Base-by-base conservation (phyloP, 805 yeast species). In the Monosporozyma siamensis region DNA sequence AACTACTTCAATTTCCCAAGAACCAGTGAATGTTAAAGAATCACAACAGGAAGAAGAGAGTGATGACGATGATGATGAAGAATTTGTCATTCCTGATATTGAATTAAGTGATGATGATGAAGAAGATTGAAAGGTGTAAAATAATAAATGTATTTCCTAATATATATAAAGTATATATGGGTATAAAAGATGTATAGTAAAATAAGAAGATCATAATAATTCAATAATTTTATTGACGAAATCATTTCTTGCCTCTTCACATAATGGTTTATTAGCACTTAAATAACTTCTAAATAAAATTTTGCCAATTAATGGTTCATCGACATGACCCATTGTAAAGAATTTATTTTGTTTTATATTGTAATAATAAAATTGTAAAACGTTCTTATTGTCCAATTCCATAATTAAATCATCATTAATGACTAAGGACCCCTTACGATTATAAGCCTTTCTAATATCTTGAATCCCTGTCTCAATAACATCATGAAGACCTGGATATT, bases 241-340 rank as follows among this genome's bases (percentile, higher is more conserved):
- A 14, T 55, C 53, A 21, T 53, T 56, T 35, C 49, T 55, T 3
- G 65, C 51, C 18, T 48, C 48, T 20, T 51, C 56, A 17, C 62
- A 58, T 31, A 60, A 42, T 2, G 66, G 63, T 14, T 53, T 54
- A 7, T 58, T 68, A 2, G 85, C 90, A 49, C 83, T 74, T 51
- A 88, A 63, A 59, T 90, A 89, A 60, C 81, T 86, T 49, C 83
- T 65, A 49, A 88, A 77, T 43, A 89, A 65, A n/a, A 82, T 66
- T 47, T 77, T 75, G 1, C 84, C 72, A 4, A 88, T 69, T 14
- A 75, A 56, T 2, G 90, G 84, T 40, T 77, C 75, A 7, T 65
- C 53, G 2, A 87, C 80, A 5, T 53, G 52, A 1, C 96, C 96
- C 59, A 89, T 56, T 1, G 50, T 45, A 37, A 54, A 44, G 6